Conservation (phyloP, 805 yeast genomes). For the Metschnikowia borealis region DNA sequence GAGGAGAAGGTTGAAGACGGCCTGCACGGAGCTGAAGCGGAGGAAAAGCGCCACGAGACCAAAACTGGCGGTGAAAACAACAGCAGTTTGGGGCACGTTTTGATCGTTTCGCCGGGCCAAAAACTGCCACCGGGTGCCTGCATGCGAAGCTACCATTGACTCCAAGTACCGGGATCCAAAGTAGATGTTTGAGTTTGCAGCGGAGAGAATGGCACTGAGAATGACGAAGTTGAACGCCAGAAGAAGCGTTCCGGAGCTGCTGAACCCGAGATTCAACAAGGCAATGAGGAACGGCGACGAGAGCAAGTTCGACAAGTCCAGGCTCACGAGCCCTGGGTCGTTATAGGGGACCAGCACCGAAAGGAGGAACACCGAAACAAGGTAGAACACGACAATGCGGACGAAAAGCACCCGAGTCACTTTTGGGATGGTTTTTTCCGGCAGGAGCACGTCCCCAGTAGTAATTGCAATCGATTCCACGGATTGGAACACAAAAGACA, state of each 20-base stretch:
- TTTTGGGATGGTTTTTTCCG: conserved; percentile 13
- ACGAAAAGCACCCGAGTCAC: conserved; percentile 12
- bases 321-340: conserved; percentile 10
- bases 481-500: conserved; percentile 19
- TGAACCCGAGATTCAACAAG: conserved; percentile 16
- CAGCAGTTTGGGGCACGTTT: conserved; percentile 19
- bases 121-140: not conserved
- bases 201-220: conserved; percentile 21
- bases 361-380: conserved; percentile 16
- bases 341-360: conserved; percentile 13
- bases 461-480: conserved; percentile 19
- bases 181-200: conserved; percentile 28
- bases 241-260: conserved; percentile 11
- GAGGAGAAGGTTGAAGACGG: conserved; percentile 17
- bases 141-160: conserved; percentile 15
- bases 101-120: conserved; percentile 8
- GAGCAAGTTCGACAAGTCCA: conserved; percentile 12
- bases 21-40: conserved; percentile 16
- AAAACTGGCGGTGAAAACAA: conserved; percentile 17
- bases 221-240: conserved; percentile 20
- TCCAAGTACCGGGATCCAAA: conserved; percentile 24
- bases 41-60: conserved; percentile 22
- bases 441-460: conserved; percentile 15
- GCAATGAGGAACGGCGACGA: conserved; percentile 26
- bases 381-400: conserved; percentile 18